Evolutionary conservation across 2,329 filamentous ascomycete genomes (phyloP).

Genomic region (Scedosporium aurantiacum): DNA sequence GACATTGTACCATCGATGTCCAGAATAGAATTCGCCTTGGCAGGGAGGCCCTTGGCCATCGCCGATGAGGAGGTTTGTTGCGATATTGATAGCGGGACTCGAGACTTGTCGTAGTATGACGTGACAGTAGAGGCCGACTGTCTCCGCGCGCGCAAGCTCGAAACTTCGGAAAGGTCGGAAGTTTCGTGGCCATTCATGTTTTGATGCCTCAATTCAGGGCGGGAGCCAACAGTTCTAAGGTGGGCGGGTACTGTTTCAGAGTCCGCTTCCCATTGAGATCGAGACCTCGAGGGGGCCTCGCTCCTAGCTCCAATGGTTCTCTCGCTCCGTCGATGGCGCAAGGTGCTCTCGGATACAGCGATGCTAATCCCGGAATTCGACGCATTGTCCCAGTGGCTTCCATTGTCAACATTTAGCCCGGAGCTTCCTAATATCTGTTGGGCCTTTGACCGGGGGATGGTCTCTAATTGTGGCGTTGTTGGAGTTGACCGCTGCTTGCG

Average conservation of each 20-base stretch:
- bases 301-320: neutral
- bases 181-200: slow-evolving; percentile 7
- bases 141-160: slow-evolving; percentile 32
- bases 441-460: slow-evolving; percentile 37
- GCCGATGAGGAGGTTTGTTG: slow-evolving; percentile 48
- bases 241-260: slow-evolving; percentile 32
- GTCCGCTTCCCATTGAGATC: slow-evolving; percentile 31
- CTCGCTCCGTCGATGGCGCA: slow-evolving; percentile 20
- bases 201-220: slow-evolving; percentile 13
- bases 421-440: slow-evolving; percentile 38
- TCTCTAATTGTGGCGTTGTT: slow-evolving; percentile 11
- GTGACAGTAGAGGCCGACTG: slow-evolving; percentile 44
- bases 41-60: slow-evolving; percentile 44
- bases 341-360: slow-evolving; percentile 29
- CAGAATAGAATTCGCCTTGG: slow-evolving; percentile 34
- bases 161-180: slow-evolving; percentile 26
- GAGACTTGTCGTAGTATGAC: slow-evolving; percentile 46
- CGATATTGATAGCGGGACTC: slow-evolving; percentile 44
- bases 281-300: slow-evolving; percentile 11
- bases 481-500: slow-evolving; percentile 27
- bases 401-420: slow-evolving; percentile 28
- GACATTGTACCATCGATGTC: slow-evolving; percentile 29
- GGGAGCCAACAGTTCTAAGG: slow-evolving; percentile 12
- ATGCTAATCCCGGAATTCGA: slow-evolving; percentile 35
- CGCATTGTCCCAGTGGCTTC: slow-evolving; percentile 28